Evolutionary conservation across 1,139 yeast genomes (phyloP).

Genomic region (Kurtzmaniella natalensis): DNA sequence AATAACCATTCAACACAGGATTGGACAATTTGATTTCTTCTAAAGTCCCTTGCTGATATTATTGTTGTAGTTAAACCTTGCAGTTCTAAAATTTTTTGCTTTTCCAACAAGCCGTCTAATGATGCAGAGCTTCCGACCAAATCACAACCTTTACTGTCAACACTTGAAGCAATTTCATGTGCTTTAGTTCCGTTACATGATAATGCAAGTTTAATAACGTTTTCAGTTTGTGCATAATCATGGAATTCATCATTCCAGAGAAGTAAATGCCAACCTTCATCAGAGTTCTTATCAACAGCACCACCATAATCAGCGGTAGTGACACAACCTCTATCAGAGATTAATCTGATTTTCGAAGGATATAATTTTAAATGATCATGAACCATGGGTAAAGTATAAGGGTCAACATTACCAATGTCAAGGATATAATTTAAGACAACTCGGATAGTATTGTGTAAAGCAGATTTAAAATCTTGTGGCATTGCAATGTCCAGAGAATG

Average conservation of each 20-base stretch:
- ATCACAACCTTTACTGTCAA: conserved; percentile 31
- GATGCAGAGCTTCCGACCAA: conserved; percentile 19
- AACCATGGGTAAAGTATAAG: conserved; percentile 32
- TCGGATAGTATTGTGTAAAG: conserved; percentile 27
- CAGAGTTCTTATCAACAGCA: conserved; percentile 22
- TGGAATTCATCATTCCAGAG: conserved; percentile 78
- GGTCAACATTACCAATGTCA: conserved; percentile 38
- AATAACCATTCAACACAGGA: conserved; percentile 48
- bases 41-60: conserved; percentile 41
- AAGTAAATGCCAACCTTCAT: conserved; percentile 39
- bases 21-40: conserved; percentile 43
- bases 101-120: conserved; percentile 17
- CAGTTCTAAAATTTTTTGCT: conserved; percentile 33
- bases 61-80: conserved; percentile 58
- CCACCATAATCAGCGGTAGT: conserved; percentile 10
- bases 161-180: conserved; percentile 27
- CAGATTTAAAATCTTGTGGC: conserved; percentile 11
- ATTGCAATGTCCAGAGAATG: conserved; percentile 5
- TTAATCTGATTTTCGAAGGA: conserved; percentile 5
- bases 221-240: conserved; percentile 45
- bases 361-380: conserved; percentile 19
- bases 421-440: conserved; percentile 45
- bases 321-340: neutral
- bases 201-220: conserved; percentile 35
- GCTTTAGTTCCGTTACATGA: conserved; percentile 22